Evolutionary conservation across 331 rosid species (phyloP).

Genomic region (Quercus phellos): DNA sequence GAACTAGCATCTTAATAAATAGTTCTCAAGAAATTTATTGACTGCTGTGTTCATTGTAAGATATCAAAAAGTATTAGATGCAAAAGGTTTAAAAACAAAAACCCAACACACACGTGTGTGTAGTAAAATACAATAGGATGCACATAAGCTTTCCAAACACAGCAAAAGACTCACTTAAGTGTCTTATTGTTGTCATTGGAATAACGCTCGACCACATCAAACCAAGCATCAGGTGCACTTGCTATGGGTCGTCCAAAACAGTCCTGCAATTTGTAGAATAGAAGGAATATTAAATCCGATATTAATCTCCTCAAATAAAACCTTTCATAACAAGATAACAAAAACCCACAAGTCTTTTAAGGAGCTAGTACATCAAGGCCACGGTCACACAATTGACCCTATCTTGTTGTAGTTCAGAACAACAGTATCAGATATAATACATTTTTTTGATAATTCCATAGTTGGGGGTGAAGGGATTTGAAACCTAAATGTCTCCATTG

Average conservation of each 20-base stretch:
- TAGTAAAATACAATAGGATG: not conserved
- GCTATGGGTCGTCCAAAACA: slow-evolving; percentile 91
- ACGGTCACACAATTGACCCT: too few relatives aligned
- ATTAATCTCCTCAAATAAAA: not conserved
- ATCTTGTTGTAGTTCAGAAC: too few relatives aligned
- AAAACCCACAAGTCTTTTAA: not conserved
- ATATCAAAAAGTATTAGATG: not conserved
- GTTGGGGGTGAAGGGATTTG: too few relatives aligned
- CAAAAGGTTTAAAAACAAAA: not conserved
- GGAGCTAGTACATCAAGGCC: not conserved
- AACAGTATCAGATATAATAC: not conserved
- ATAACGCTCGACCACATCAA: slow-evolving; percentile 90
- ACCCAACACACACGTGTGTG: not conserved
- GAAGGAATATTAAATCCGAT: not conserved
- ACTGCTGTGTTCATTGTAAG: not conserved
- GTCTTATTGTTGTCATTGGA: slow-evolving; percentile 90
- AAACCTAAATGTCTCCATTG: too few relatives aligned
- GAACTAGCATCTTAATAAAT: not conserved
- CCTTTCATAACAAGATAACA: not conserved
- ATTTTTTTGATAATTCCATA: too few relatives aligned
- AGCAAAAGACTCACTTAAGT: slow-evolving; percentile 38
- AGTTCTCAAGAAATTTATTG: not conserved
- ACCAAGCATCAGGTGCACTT: slow-evolving; percentile 98
- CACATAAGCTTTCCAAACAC: not conserved
- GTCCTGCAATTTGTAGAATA: slow-evolving; percentile 44